A percentile compares a stretch with the other conserved stretches of the same genome.
Evolutionary conservation across 345 rosid genomes (phyloP).

Genomic region (Raphanus sativus): DNA sequence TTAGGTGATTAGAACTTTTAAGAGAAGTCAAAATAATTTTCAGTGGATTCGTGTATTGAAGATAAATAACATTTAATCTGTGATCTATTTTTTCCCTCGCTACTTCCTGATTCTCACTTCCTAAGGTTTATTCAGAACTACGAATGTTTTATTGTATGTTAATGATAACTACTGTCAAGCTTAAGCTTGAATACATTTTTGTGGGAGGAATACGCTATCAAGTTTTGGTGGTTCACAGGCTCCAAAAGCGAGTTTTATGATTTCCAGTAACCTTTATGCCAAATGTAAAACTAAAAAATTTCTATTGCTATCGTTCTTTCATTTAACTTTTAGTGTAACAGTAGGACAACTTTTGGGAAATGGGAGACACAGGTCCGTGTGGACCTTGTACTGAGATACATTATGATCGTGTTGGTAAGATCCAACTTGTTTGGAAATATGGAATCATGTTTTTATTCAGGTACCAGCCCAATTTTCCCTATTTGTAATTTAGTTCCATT

Average conservation of each 20-base stretch:
- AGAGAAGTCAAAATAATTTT: too few relatives aligned
- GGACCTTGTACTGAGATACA: conserved; percentile 99
- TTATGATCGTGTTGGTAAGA: conserved; percentile 89
- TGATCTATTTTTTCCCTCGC: background rate
- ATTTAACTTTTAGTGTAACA: conserved; percentile 10
- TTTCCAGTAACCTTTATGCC: too few relatives aligned
- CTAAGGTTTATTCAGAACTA: background rate
- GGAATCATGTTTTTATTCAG: conserved; percentile 99
- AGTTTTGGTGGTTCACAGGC: background rate
- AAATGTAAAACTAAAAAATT: too few relatives aligned
- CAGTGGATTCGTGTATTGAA: background rate
- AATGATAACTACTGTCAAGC: background rate
- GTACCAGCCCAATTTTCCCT: conserved; percentile 36
- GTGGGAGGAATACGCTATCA: background rate
- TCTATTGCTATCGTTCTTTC: too few relatives aligned
- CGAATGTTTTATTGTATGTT: background rate
- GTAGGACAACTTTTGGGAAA: conserved; percentile 99
- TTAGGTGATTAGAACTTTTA: too few relatives aligned
- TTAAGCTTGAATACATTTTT: conserved; percentile 11
- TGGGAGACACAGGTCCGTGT: conserved; percentile 99
- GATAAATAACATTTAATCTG: background rate
- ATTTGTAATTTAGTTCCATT: conserved; percentile 8
- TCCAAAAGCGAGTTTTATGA: too few relatives aligned
- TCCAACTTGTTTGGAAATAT: conserved; percentile 96
- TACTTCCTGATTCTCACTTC: background rate